These are phyloP conservation scores for Neocallimastix lanati DNA, from an alignment of 192 early-diverging fungal genomes.

Conservation along the genomic window DNA sequence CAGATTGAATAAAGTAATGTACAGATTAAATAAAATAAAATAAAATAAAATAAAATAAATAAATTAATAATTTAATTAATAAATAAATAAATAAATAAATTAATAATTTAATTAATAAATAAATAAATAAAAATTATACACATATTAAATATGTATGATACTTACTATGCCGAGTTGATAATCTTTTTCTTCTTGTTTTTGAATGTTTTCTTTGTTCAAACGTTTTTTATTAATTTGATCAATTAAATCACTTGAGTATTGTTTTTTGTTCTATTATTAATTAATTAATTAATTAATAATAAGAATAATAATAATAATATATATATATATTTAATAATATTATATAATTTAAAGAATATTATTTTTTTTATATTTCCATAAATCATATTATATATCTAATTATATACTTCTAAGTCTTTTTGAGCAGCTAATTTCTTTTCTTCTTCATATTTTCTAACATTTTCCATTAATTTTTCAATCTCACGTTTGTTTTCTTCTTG, in stretches of 20 bases:
- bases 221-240: background rate
- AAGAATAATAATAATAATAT: too few relatives aligned
- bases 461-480: background rate
- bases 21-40: too few relatives aligned
- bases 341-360: too few relatives aligned
- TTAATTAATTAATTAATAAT: too few relatives aligned
- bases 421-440: background rate
- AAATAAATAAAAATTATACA: background rate
- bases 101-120: background rate
- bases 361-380: too few relatives aligned
- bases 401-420: background rate
- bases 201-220: background rate
- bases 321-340: too few relatives aligned
- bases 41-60: too few relatives aligned
- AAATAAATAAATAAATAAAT: background rate
- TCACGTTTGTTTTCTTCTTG: background rate
- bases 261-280: background rate
- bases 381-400: too few relatives aligned
- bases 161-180: background rate
- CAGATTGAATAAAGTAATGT: too few relatives aligned
- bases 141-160: background rate
- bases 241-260: background rate
- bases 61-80: background rate
- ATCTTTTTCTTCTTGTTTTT: background rate
- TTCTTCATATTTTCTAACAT: background rate